phyloP scores from a whole-genome alignment of 139 green algal genomes.

The Trebouxia sp. region DNA sequence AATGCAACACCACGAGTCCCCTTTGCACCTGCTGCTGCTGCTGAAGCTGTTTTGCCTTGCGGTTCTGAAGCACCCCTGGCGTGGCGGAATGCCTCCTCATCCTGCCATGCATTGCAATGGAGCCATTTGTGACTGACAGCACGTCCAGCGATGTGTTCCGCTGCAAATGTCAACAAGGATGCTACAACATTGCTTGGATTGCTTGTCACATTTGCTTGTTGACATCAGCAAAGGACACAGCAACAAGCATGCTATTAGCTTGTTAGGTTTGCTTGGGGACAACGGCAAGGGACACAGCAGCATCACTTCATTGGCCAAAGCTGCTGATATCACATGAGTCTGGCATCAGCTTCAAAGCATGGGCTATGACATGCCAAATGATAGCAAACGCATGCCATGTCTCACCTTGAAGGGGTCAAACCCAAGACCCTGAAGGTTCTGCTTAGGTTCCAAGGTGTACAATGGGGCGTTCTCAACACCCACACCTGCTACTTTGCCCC shows the following conservation, averaged over 20 bases:
- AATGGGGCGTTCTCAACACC: constrained; percentile 72
- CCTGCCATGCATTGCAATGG: background rate
- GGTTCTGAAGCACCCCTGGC: constrained; percentile 41
- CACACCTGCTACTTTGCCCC: constrained; percentile 63
- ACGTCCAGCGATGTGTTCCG: no score
- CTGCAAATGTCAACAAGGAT: background rate
- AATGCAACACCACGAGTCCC: constrained; percentile 77
- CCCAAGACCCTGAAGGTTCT: constrained; percentile 83
- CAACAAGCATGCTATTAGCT: no score
- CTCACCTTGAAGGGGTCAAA: constrained; percentile 85
- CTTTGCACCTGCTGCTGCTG: constrained; percentile 38
- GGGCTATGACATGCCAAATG: no score
- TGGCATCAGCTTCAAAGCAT: no score
- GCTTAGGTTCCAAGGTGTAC: constrained; percentile 79
- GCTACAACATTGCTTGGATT: background rate
- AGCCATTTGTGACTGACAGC: no score
- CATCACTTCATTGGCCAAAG: no score
- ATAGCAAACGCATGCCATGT: no score
- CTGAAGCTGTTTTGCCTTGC: background rate
- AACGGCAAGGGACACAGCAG: no score
- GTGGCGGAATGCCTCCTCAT: constrained; percentile 79
- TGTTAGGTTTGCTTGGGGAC: no score
- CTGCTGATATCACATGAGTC: no score
- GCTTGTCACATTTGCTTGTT: background rate
- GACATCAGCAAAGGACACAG: background rate